Evolutionary conservation across 1,284 basidiomycete species (phyloP).

Genomic region (Microbotryum lychnidis-dioicae): DNA sequence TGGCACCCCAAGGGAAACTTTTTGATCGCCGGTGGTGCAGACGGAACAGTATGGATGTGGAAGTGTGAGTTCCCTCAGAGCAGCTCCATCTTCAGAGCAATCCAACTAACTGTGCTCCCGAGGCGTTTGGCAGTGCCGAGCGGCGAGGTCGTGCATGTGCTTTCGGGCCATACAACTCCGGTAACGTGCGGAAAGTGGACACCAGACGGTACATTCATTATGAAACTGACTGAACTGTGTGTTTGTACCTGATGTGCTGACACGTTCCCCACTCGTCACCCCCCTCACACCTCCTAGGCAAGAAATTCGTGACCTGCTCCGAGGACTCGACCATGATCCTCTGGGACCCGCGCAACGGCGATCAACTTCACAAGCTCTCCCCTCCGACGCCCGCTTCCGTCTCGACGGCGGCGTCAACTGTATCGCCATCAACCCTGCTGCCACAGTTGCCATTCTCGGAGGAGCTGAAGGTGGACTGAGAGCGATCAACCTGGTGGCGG

Average conservation of each 20-base stretch:
- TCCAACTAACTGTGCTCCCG: constrained; percentile 5
- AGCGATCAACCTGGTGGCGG: constrained; percentile 76
- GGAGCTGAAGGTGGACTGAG: constrained; percentile 73
- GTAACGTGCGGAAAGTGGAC: constrained; percentile 87
- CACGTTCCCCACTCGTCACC: constrained; percentile 4
- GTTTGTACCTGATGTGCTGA: no score
- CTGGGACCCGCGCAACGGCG: constrained; percentile 79
- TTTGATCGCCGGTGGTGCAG: constrained; percentile 83
- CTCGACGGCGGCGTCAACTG: constrained; percentile 74
- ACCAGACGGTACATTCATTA: constrained; percentile 58
- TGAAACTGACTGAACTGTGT: no score
- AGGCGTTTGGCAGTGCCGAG: constrained; percentile 60
- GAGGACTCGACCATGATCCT: constrained; percentile 74
- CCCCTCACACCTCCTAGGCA: constrained; percentile 48
- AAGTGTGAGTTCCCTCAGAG: constrained; percentile 52
- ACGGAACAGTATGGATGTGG: constrained; percentile 97
- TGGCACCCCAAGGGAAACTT: constrained; percentile 95
- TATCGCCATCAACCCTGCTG: constrained; percentile 71
- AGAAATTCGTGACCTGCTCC: constrained; percentile 79
- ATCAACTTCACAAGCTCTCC: constrained; percentile 71
- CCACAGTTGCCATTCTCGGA: constrained; percentile 79
- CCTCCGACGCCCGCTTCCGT: constrained; percentile 64
- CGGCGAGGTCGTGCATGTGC: constrained; percentile 90
- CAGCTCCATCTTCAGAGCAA: no score
- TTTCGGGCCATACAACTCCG: constrained; percentile 78